Evolutionary conservation across 139 green algal species (phyloP), one percentile per base, ranked within the genome.

Genomic region (Chlamydomonas asymmetrica): DNA sequence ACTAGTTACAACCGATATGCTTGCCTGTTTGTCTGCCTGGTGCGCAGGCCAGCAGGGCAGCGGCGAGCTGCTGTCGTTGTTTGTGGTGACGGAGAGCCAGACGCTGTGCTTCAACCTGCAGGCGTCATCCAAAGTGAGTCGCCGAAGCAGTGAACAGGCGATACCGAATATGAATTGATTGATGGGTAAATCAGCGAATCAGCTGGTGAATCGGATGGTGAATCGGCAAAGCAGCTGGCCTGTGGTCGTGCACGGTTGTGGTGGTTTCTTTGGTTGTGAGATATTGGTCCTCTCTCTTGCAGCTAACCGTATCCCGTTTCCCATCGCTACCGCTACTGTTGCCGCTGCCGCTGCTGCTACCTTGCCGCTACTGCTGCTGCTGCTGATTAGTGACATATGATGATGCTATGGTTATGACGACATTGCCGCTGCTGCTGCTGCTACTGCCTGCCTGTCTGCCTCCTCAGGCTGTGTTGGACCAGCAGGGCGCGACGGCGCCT

Each of bases 11-110:
- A 35, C 27, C 25, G 23, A 27, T n/a, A 8, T 49, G 38, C 56
- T 16, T 32, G 2, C 9, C 39, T 5, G 29, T 10, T 18, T 16
- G 20, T 32, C 40, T 34, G 25, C 31, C 1, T 5, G 39, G 10
- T 31, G 27, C 13, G 25, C 20, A 4, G 35, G 3, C 10, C 34
- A 25, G 0, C 50, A 69, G 57, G 66, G 32, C 43, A 73, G 63
- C 9, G 29, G 37, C 3, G 41, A 66, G 25, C 63, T 74, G 52
- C 65, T 82, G 69, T 82, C 86, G 49, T 76, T 95, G 41, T 95
- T 87, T 48, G 88, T 82, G 10, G 85, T 93, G 37, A 90, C 89
- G 0, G 87, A 92, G 84, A 83, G 80, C 1, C 85, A 92, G 77
- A 90, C 87, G 22, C 71, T 90, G 39, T 71, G 56, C 13, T 88